phyloP scores from a whole-genome alignment of 2,329 filamentous ascomycete species.

The Seiridium unicorne region DNA sequence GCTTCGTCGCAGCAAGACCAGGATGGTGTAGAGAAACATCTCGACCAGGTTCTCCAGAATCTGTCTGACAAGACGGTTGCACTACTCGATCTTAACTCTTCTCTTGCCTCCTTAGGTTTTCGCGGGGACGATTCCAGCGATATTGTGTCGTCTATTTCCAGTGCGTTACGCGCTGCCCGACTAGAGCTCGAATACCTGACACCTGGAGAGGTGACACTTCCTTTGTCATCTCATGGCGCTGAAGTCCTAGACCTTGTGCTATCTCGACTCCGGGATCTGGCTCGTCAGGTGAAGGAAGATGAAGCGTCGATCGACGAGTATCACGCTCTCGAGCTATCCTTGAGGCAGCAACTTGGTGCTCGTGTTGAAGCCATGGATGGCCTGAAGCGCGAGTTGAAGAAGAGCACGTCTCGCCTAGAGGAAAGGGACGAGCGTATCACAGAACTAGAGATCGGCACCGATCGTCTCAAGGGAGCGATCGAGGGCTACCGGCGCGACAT shows the following conservation, averaged over 20 bases:
- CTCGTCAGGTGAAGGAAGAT: conserved; percentile 42
- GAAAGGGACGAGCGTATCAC: conserved; percentile 37
- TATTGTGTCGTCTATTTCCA: conserved; percentile 45
- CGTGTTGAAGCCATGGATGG: conserved; percentile 50
- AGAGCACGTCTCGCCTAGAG: conserved; percentile 28
- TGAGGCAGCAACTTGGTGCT: conserved; percentile 55
- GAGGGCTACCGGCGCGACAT: conserved; percentile 55
- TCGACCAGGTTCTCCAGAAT: conserved; percentile 40
- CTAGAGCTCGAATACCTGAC: conserved; percentile 62
- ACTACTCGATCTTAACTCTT: conserved; percentile 40
- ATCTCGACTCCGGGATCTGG: conserved; percentile 45
- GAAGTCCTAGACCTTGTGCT: conserved; percentile 57
- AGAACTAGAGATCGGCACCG: conserved; percentile 49
- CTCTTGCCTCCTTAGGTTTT: conserved; percentile 52
- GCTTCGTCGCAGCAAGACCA: conserved; percentile 12
- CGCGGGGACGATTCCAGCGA: conserved; percentile 42
- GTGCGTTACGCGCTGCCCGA: conserved; percentile 54
- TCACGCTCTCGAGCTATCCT: conserved; percentile 52
- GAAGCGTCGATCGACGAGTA: conserved; percentile 61
- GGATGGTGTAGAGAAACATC: conserved; percentile 37
- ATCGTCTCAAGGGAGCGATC: conserved; percentile 49
- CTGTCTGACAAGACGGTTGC: conserved; percentile 49
- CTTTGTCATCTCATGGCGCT: conserved; percentile 50
- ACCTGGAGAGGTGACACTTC: conserved; percentile 55
- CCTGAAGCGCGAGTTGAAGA: conserved; percentile 39